Evolutionary conservation across 2,329 filamentous ascomycete species (phyloP).

Genomic region (Alternaria sp.): DNA sequence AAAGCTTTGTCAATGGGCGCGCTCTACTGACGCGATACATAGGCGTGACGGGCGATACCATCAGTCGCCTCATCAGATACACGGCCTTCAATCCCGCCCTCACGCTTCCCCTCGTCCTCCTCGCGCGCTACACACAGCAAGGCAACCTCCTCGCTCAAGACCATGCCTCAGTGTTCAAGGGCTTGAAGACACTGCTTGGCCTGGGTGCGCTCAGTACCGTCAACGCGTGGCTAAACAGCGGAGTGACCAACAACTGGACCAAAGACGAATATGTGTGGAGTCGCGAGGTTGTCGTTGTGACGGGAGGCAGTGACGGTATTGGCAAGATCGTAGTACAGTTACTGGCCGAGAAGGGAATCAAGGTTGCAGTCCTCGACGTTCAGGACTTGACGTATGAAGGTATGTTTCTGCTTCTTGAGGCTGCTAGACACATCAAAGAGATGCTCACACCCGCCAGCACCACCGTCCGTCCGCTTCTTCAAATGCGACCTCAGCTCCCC

Average conservation of each 20-base stretch:
- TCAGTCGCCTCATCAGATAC: slow-evolving; percentile 64
- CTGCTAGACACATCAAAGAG: not conserved
- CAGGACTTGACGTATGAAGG: slow-evolving; percentile 65
- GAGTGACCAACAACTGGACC: slow-evolving; percentile 61
- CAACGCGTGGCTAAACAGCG: slow-evolving; percentile 62
- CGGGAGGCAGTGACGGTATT: slow-evolving; percentile 78
- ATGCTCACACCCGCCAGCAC: slow-evolving; percentile 43
- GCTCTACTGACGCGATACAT: not conserved
- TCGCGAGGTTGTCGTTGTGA: slow-evolving; percentile 75
- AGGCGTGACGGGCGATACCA: slow-evolving; percentile 62
- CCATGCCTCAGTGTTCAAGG: slow-evolving; percentile 61
- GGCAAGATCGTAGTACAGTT: slow-evolving; percentile 70
- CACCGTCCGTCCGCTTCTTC: slow-evolving; percentile 69
- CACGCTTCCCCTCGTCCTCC: slow-evolving; percentile 69
- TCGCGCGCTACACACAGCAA: slow-evolving; percentile 69
- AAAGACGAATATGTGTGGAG: slow-evolving; percentile 69
- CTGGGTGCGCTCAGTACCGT: slow-evolving; percentile 61
- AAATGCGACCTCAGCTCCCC: slow-evolving; percentile 73
- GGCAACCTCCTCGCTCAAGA: slow-evolving; percentile 63
- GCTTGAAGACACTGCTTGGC: slow-evolving; percentile 63
- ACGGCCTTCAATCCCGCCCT: slow-evolving; percentile 72
- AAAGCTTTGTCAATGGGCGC: not conserved
- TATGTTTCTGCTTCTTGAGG: slow-evolving; percentile 16
- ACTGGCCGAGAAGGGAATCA: slow-evolving; percentile 70
- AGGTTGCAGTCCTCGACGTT: slow-evolving; percentile 76